These are phyloP conservation scores for Ophiostoma sp. DNA, from an alignment of 2,329 filamentous ascomycete species.

Conservation along the genomic window DNA sequence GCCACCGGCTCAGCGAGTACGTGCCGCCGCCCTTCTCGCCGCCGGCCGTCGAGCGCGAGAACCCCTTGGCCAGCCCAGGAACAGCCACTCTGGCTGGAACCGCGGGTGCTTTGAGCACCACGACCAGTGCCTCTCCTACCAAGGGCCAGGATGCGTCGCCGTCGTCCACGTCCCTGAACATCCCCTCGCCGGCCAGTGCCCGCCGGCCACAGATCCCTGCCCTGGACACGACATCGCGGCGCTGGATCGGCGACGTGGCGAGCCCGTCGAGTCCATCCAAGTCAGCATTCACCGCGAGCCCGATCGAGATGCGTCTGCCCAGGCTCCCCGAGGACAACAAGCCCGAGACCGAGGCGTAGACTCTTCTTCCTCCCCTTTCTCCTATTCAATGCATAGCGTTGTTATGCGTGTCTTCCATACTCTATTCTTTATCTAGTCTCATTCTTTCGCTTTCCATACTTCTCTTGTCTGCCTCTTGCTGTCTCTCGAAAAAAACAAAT, in stretches of 20 bases:
- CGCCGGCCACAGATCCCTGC: constrained; percentile 11
- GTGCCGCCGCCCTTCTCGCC: constrained; percentile 27
- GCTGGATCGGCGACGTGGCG: constrained; percentile 9
- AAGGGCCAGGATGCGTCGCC: background rate
- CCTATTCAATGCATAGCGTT: background rate
- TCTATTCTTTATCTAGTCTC: background rate
- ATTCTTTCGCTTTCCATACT: background rate
- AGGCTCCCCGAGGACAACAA: constrained; percentile 10
- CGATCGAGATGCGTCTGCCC: constrained; percentile 20
- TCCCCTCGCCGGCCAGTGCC: background rate
- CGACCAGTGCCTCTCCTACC: too few species aligned
- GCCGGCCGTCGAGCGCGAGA: constrained; percentile 34
- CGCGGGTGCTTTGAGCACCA: background rate
- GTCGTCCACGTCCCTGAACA: background rate
- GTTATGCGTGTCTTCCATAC: background rate
- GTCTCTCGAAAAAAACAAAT: background rate
- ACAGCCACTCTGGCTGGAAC: too few species aligned
- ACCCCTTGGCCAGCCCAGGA: constrained; percentile 8
- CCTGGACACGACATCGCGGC: constrained; percentile 18
- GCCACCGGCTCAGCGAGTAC: constrained; percentile 29
- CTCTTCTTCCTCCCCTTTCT: background rate
- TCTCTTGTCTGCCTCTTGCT: background rate
- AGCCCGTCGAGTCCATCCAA: constrained; percentile 15
- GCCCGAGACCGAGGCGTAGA: constrained; percentile 1
- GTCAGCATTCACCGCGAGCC: constrained; percentile 20